Evolutionary conservation across 2,329 filamentous ascomycete species (phyloP).

Genomic region (Sporothrix schenckii): DNA sequence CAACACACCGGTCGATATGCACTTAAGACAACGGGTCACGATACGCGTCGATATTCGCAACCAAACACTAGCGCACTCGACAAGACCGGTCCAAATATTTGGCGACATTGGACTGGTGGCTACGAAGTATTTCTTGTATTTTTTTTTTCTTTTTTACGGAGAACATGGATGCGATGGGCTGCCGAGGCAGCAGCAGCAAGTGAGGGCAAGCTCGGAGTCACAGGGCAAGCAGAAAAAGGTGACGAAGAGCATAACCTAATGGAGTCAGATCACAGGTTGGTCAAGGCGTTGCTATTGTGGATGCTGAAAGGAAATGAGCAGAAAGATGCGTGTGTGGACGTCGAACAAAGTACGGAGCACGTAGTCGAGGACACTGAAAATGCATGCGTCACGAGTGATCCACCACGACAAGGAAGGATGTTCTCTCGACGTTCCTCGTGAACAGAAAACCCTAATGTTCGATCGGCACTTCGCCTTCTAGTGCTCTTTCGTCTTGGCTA

Average conservation of each 20-base stretch:
- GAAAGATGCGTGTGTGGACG: background rate
- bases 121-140: too few species aligned
- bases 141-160: background rate
- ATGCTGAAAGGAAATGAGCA: conserved; percentile 9
- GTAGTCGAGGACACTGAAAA: too few species aligned
- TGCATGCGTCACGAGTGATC: background rate
- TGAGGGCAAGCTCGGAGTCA: background rate
- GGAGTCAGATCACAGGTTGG: conserved; percentile 10
- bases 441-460: conserved; percentile 5
- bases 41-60: background rate
- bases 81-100: background rate
- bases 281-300: conserved; percentile 12
- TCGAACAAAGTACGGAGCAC: too few species aligned
- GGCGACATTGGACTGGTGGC: background rate
- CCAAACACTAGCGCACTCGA: background rate
- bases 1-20: background rate
- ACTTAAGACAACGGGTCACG: background rate
- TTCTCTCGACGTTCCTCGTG: conserved; percentile 21
- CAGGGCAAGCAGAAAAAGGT: background rate
- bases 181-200: background rate
- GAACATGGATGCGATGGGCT: background rate
- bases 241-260: conserved; percentile 2
- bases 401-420: conserved; percentile 16
- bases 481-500: conserved; percentile 18
- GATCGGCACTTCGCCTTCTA: conserved; percentile 24